Evolutionary conservation across 768 basidiomycete species (phyloP), one percentile per base, ranked within the genome.

Genomic region (Suillus lakei): DNA sequence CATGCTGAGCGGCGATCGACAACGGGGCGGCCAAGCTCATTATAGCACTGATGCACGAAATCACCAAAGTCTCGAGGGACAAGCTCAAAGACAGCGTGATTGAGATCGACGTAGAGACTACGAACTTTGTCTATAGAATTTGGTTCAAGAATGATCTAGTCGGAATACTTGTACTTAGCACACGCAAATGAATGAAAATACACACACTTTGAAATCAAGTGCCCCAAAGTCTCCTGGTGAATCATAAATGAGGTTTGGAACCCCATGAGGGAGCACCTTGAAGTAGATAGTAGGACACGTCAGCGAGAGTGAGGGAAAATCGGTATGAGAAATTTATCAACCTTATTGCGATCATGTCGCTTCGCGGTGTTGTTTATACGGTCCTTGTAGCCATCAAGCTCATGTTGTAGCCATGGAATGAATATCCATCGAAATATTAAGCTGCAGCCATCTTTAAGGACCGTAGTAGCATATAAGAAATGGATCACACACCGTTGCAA

Each of bases 361-460:
- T 67, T 67, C 1, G 12, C 2, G 9, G 66, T 61, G 44, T 53
- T 60, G 18, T 67, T 67, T 21, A 67, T 30, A 34, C 6, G 60
- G 26, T 44, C 8, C 8, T 26, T 13, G 26, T 67, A 67, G 1
- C 26, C 26, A 10, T 67, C 26, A 1, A 67, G 53, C n/a, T 67
- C 59, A 2, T 3, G 36, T 38, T 67, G 58, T 0, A 67, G 39
- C 63, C 63, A 67, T 9, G 63, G 63, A 5, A 67, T 64, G 8
- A 75, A 72, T 1, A 84, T 39, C 77, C 78, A 84, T 1, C 71
- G 74, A 56, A 82, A 83, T 59, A 48, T 41, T 74, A 59, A 43
- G 26, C 26, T 34, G 9, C 0, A 48, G 5, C 5, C 46, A 62
- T 30, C 32, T 7, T 5, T 48, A 5, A 48, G 46, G 46, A 48